Base-by-base conservation (phyloP, 345 rosid genomes). In the Ailanthus altissimus region DNA sequence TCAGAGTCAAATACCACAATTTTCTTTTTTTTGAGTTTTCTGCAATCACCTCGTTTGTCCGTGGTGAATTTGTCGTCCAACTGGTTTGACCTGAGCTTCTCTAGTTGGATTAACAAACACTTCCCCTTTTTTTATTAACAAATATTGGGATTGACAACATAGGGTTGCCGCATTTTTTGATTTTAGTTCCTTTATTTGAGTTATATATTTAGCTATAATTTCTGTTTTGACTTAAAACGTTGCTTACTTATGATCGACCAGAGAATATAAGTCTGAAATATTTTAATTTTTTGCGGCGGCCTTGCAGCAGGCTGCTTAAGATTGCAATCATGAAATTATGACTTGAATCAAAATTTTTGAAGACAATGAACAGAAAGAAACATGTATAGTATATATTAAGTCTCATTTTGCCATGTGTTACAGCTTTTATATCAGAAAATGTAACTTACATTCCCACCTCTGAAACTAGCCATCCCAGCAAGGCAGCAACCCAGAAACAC, bases 21-120 rank as follows among this genome's bases (percentile, higher is more conserved):
- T n/a, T n/a, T n/a, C n/a, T n/a, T 66, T 49, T 28, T 18, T 36
- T 16, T 64, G 49, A 68, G 78, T 62, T 72, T 71, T 75, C 70
- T 57, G 58, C 45, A 28, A 61, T 75, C 50, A n/a, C 38, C 67
- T 64, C 45, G 54, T 28, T 40, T n/a, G n/a, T n/a, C n/a, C 38
- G 5, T 43, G 62, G 51, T 46, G 65, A 72, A 67, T 77, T 70
- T 75, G 60, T 64, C 75, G 71, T n/a, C 72, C 46, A 38, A 50
- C 42, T 54, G 51, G 73, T 61, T 75, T 81, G 78, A 72, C 80
- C 56, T 42, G 43, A 70, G 70, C 28, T 63, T 62, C 65, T 72
- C n/a, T 70, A 68, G 61, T 50, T 75, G 53, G 70, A 82, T 50
- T 57, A 72, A 13, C 49, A 16, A 16, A 20, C 62, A 72, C 25